Conservation (phyloP, 2,329 filamentous ascomycete genomes). For the Dendrostoma leiphaemia region DNA sequence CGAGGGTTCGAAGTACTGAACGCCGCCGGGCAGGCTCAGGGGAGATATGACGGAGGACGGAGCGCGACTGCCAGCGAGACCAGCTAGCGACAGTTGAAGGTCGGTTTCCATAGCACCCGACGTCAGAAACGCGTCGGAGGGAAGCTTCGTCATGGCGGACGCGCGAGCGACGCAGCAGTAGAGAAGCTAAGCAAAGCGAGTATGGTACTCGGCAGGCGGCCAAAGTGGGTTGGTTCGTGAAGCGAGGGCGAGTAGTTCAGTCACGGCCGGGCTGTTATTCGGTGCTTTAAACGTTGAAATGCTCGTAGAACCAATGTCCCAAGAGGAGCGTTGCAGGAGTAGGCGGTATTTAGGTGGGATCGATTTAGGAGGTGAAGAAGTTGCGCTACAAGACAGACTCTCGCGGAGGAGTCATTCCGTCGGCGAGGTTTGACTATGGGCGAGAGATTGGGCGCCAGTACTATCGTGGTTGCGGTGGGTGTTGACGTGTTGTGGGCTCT, state of each 20-base stretch:
- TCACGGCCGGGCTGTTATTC: too few species aligned
- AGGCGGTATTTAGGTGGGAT: too few species aligned
- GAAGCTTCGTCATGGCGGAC: constrained; percentile 37
- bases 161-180: neutral
- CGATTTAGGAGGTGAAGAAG: neutral
- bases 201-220: too few species aligned
- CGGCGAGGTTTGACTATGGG: neutral
- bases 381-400: neutral
- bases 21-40: constrained; percentile 34
- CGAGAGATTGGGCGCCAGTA: constrained; percentile 8
- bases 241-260: too few species aligned
- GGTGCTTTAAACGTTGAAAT: too few species aligned
- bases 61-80: constrained; percentile 27
- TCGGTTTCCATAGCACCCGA: constrained; percentile 36
- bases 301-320: too few species aligned
- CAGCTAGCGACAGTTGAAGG: constrained; percentile 24
- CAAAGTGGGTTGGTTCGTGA: too few species aligned
- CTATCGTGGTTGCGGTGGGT: neutral
- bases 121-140: constrained; percentile 42
- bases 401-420: constrained; percentile 2
- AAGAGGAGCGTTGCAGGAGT: neutral
- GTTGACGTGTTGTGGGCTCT: neutral
- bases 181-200: too few species aligned
- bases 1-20: constrained; percentile 37
- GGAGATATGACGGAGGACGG: constrained; percentile 39